A percentile compares a stretch with the other conserved stretches of the same genome.
These are phyloP conservation scores for Pseudozyma thailandica DNA, from an alignment of 1,284 basidiomycete genomes.

Conservation along the genomic window DNA sequence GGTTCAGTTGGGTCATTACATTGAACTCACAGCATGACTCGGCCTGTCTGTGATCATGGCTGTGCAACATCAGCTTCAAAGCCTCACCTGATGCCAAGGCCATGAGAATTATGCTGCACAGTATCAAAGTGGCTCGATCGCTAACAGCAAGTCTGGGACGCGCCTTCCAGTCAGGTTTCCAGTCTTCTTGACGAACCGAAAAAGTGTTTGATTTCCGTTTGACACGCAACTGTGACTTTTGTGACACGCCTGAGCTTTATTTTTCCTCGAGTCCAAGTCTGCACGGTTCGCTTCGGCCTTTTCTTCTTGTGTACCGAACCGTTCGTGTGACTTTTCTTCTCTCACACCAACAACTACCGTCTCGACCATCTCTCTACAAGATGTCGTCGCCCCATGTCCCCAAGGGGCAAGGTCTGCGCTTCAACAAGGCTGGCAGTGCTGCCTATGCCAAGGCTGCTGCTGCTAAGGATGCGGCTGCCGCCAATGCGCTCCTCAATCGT, in stretches of 20 bases:
- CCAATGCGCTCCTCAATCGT: slow-evolving; percentile 33
- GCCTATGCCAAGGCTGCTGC: slow-evolving; percentile 32
- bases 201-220: background rate
- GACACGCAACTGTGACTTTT: too few species aligned
- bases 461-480: slow-evolving; percentile 36
- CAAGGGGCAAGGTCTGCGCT: slow-evolving; percentile 38
- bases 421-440: slow-evolving; percentile 33
- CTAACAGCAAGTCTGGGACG: background rate
- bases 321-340: background rate
- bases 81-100: too few species aligned
- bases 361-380: slow-evolving; percentile 1
- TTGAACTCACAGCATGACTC: background rate
- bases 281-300: background rate
- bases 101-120: background rate
- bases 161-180: background rate
- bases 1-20: too few species aligned
- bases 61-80: background rate
- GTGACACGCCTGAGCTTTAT: background rate
- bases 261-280: background rate
- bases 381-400: slow-evolving; percentile 30
- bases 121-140: slow-evolving; percentile 8
- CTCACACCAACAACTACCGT: background rate
- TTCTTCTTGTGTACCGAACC: background rate
- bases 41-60: background rate
- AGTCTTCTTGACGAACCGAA: background rate